These are phyloP conservation scores for Trypanosoma cruzi DNA, from an alignment of 208 protist species.

Conservation along the genomic window DNA sequence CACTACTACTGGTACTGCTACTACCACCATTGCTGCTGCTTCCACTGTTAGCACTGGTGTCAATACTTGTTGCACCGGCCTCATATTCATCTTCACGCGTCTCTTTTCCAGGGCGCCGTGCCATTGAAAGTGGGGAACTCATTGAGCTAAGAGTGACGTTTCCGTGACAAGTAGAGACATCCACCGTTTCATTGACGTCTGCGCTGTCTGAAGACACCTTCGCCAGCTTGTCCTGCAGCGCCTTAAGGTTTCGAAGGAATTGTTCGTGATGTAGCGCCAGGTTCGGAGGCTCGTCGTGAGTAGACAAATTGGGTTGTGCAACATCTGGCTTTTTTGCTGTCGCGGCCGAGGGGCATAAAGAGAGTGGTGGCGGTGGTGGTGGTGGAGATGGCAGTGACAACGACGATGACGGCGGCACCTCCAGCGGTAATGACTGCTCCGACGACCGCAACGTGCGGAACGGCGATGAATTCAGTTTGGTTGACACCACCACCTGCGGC, in stretches of 20 bases:
- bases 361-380: not conserved
- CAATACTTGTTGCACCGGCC: constrained; percentile 11
- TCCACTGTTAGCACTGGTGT: constrained; percentile 22
- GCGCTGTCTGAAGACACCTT: not conserved
- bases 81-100: not conserved
- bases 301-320: not conserved
- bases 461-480: not conserved
- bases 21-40: constrained; percentile 1
- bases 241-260: constrained; percentile 24
- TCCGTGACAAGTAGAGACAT: not conserved
- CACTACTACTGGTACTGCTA: not conserved
- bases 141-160: constrained; percentile 29
- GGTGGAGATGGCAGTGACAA: too few relatives aligned
- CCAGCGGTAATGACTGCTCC: not conserved
- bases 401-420: not conserved
- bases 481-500: not conserved
- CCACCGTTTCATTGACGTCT: not conserved
- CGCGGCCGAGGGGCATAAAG: not conserved
- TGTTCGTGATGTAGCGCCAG: constrained; percentile 19
- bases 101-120: not conserved
- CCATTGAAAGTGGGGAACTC: constrained; percentile 12
- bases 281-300: not conserved
- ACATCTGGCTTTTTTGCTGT: not conserved
- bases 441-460: not conserved
- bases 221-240: constrained; percentile 21